Evolutionary conservation across 1,284 basidiomycete species (phyloP).

Genomic region (Irpex sp.): DNA sequence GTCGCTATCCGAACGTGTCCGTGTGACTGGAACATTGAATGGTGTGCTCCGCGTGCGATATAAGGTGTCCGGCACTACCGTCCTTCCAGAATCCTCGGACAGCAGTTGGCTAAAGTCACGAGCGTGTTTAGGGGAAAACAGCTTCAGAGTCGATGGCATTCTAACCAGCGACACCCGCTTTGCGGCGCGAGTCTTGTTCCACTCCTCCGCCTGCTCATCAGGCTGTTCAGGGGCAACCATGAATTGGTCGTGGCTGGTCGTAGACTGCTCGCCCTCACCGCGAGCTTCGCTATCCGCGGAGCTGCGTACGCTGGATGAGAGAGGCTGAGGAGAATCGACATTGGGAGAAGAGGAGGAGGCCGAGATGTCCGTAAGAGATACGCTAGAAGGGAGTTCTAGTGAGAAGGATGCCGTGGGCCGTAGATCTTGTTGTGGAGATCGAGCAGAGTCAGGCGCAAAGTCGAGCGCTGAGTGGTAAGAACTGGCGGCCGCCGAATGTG

Average conservation of each 20-base stretch:
- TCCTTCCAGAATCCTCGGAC: slow-evolving; percentile 12
- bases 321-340: slow-evolving; percentile 17
- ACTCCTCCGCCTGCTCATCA: slow-evolving; percentile 75
- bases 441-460: slow-evolving; percentile 38
- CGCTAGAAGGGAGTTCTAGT: slow-evolving; percentile 35
- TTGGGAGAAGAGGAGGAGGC: slow-evolving; percentile 19
- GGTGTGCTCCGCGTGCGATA: slow-evolving; percentile 6
- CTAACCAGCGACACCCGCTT: slow-evolving; percentile 79
- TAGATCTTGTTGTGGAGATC: background rate
- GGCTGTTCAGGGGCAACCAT: slow-evolving; percentile 39
- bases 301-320: slow-evolving; percentile 17
- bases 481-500: slow-evolving; percentile 47
- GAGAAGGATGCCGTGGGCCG: slow-evolving; percentile 23
- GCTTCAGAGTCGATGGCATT: slow-evolving; percentile 55
- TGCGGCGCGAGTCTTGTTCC: slow-evolving; percentile 80
- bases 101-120: slow-evolving; percentile 8
- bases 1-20: slow-evolving; percentile 7
- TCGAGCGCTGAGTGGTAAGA: slow-evolving; percentile 69
- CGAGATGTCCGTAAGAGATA: slow-evolving; percentile 16
- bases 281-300: slow-evolving; percentile 20
- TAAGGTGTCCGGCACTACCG: background rate
- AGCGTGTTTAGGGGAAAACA: slow-evolving; percentile 26
- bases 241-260: slow-evolving; percentile 40
- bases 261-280: slow-evolving; percentile 10
- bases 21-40: slow-evolving; percentile 2